A percentile compares a stretch with the other conserved stretches of the same genome.
phyloP scores from a whole-genome alignment of 73 alveolate species.

The Stentor roeselii region DNA sequence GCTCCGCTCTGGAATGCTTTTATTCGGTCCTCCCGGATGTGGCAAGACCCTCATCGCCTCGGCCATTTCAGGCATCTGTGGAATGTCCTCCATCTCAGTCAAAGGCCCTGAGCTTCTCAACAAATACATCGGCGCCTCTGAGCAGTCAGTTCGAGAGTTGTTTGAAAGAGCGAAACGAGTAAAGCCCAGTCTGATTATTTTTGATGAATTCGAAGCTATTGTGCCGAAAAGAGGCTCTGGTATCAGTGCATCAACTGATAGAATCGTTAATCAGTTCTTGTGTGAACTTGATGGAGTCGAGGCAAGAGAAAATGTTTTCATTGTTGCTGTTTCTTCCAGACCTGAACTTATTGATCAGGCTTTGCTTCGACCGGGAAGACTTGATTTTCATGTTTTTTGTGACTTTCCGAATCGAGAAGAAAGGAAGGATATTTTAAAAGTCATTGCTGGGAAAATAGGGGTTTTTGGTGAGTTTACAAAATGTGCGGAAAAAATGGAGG shows the following conservation, averaged over 20 bases:
- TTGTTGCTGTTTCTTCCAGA: slow-evolving; percentile 97
- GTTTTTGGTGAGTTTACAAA: background rate
- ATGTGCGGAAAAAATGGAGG: background rate
- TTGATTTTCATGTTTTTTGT: slow-evolving; percentile 49
- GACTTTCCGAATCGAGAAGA: slow-evolving; percentile 3
- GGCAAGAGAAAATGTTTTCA: slow-evolving; percentile 94
- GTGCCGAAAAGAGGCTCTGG: slow-evolving; percentile 97
- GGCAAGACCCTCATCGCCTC: slow-evolving; percentile 97
- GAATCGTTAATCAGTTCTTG: slow-evolving; percentile 76
- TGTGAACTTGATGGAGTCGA: slow-evolving; percentile 77
- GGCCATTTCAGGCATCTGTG: slow-evolving; percentile 92
- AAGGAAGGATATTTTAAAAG: background rate
- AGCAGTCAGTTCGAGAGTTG: slow-evolving; percentile 32
- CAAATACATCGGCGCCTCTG: background rate
- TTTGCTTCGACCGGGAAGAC: slow-evolving; percentile 95
- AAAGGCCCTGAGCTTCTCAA: slow-evolving; percentile 98
- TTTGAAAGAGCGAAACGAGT: slow-evolving; percentile 93
- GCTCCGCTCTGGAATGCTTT: slow-evolving; percentile 84
- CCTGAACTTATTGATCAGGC: slow-evolving; percentile 98
- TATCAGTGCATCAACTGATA: slow-evolving; percentile 71
- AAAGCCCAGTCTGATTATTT: slow-evolving; percentile 97
- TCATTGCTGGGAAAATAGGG: background rate
- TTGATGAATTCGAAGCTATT: slow-evolving; percentile 98
- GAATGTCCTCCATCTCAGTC: slow-evolving; percentile 96
- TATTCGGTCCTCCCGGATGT: slow-evolving; percentile 97